Conservation (phyloP, 345 rosid species). For the Turnera subulata region DNA sequence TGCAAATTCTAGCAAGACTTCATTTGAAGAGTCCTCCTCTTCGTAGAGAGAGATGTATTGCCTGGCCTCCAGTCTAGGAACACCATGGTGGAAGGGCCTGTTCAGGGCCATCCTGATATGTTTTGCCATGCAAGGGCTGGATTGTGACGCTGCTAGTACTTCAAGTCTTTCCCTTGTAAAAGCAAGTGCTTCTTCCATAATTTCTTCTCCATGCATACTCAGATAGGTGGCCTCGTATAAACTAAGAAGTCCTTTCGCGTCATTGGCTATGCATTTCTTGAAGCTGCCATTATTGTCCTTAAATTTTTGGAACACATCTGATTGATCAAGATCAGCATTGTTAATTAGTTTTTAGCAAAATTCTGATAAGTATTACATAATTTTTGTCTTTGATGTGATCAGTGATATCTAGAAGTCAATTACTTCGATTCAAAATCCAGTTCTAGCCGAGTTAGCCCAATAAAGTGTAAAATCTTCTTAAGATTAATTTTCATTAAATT, state of each 20-base stretch:
- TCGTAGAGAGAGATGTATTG: constrained; percentile 5
- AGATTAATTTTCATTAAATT: too few relatives aligned
- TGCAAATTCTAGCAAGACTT: constrained; percentile 1
- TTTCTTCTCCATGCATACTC: constrained; percentile 4
- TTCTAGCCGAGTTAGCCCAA: too few relatives aligned
- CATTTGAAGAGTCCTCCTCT: background rate
- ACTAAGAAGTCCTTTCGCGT: background rate
- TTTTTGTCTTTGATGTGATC: too few relatives aligned
- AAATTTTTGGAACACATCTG: constrained; percentile 12
- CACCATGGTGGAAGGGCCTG: background rate
- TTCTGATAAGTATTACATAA: too few relatives aligned
- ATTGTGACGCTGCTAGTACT: background rate
- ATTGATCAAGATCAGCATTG: too few relatives aligned
- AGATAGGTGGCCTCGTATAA: background rate
- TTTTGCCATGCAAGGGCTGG: background rate
- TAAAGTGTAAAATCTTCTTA: too few relatives aligned
- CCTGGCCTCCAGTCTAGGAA: background rate
- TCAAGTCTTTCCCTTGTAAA: constrained; percentile 1
- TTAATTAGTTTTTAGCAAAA: too few relatives aligned
- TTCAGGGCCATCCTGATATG: background rate
- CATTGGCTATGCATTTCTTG: background rate
- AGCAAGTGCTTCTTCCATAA: constrained; percentile 5
- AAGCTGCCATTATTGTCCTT: constrained; percentile 6
- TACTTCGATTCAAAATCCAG: too few relatives aligned
- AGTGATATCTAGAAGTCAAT: too few relatives aligned